phyloP scores from a whole-genome alignment of 83 land plant genomes.

The Picea mariana region DNA sequence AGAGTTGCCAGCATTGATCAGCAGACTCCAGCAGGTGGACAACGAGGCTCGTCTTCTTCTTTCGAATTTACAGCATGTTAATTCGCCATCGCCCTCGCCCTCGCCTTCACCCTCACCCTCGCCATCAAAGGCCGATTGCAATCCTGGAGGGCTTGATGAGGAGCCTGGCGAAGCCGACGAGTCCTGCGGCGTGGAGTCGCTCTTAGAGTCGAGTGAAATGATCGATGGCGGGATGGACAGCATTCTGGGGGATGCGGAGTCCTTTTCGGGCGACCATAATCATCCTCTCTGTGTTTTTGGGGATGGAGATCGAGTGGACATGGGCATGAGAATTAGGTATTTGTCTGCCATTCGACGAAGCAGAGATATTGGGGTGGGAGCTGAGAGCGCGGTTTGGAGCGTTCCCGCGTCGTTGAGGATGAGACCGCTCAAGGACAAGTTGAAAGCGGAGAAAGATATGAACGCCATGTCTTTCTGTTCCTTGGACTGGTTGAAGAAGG shows the following conservation, averaged over 20 bases:
- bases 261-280: not conserved
- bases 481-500: not conserved
- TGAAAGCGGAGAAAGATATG: not conserved
- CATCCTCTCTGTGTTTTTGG: not conserved
- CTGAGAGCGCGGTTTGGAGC: not conserved
- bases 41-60: not conserved
- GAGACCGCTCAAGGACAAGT: not conserved
- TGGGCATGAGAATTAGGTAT: not conserved
- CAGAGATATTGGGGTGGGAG: not conserved
- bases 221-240: constrained; percentile 10
- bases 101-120: not conserved
- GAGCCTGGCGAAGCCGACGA: not conserved
- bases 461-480: not conserved
- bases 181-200: not conserved
- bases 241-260: not conserved
- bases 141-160: not conserved
- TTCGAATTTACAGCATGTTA: not conserved
- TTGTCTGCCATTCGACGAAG: not conserved
- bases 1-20: not conserved
- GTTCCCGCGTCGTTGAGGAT: not conserved
- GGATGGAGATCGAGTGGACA: no score
- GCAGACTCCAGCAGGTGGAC: not conserved
- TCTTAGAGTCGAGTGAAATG: not conserved
- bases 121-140: no score
- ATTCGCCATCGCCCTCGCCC: not conserved